phyloP scores from a whole-genome alignment of 345 rosid species.

The Streptanthus diversifolius region DNA sequence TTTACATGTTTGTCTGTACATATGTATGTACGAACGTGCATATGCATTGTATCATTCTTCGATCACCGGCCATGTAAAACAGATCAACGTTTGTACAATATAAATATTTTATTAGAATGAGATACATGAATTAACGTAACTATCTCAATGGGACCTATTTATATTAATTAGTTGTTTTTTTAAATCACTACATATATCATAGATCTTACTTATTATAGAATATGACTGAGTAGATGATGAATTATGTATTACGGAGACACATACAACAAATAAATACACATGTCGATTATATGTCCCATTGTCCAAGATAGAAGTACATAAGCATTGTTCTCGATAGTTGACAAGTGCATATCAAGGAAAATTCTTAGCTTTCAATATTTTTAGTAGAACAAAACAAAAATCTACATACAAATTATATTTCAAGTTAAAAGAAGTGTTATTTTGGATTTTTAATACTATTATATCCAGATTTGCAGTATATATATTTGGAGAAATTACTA shows the following conservation, averaged over 20 bases:
- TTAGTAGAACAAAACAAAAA: not conserved
- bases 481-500: not conserved
- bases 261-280: not conserved
- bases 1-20: conserved; percentile 3
- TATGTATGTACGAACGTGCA: conserved; percentile 8
- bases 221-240: not conserved
- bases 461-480: not conserved
- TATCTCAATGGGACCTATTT: not conserved
- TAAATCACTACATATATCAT: not conserved
- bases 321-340: not conserved
- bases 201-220: not conserved
- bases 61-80: not conserved
- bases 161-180: not conserved
- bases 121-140: not conserved
- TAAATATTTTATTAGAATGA: not conserved
- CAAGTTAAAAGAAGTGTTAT: not conserved
- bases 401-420: not conserved
- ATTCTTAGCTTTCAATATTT: not conserved
- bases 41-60: not conserved
- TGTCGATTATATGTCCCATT: not conserved
- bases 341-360: conserved; percentile 6
- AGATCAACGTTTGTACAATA: not conserved
- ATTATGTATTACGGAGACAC: conserved; percentile 10
- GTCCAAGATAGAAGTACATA: conserved; percentile 9
- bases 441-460: not conserved